Evolutionary conservation across 1,284 basidiomycete species (phyloP), one percentile per base, ranked within the genome.

Genomic region (Leccinum griseonigrum): DNA sequence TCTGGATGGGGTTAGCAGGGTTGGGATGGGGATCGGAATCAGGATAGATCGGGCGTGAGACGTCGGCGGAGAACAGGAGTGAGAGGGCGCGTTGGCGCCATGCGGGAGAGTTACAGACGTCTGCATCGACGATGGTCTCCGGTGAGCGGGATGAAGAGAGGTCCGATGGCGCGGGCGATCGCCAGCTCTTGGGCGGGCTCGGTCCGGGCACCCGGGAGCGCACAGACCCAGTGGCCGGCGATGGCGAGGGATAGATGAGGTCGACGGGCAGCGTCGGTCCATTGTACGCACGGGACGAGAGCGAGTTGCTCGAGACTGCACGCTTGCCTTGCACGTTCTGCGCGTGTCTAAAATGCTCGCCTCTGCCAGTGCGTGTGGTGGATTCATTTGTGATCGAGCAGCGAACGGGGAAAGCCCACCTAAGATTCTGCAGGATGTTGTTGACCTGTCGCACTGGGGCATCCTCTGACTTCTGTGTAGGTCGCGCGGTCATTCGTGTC

Each of bases 311-410:
- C 1, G 72, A 67, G 10, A 73, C 70, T 34, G 75, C 76, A 46
- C 18, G 43, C 32, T 79, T 79, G 31, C 77, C 72, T 59, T 73
- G 77, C 7, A 82, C 64, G 68, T 90, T 90, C 63, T 83, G 85
- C 28, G 75, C 66, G 65, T 83, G 88, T 56, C 87, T 79, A 63
- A 85, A 89, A 52, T 90, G 85, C 71, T 90, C 88, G 11, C 86
- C 88, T 71, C 87, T 66, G 60, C 22, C 22, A 22, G 22, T 22
- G 22, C 5, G 29, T 31, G 51, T 2, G 29, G 29, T 26, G 43
- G 2, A 29, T 10, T 55, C 32, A 58, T 55, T 56, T 22, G 28
- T 31, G 4, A 32, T 4, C 16, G 36, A n/a, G 34, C 4, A 10
- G 16, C 4, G 13, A 28, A 56, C 13, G 9, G 28, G 22, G 54